Base-by-base conservation (phyloP, 306 rosid species). In the Crataegus laevigata region DNA sequence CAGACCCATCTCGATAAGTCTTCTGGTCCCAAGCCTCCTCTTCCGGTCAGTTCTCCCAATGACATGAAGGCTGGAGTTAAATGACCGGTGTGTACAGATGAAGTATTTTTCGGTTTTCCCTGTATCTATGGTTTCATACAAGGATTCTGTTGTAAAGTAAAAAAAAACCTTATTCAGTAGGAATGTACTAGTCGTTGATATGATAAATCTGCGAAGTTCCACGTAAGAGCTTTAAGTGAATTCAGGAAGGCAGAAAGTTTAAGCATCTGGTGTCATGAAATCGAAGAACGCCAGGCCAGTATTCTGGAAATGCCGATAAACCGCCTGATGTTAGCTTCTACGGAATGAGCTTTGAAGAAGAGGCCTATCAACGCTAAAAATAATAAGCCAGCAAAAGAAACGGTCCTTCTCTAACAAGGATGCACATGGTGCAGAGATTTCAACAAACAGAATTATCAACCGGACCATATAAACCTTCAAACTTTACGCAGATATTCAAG, bases 31-130 rank as follows among this genome's bases (percentile, higher is more conserved):
- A 89, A 82, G 25, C 84, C 92, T 74, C 80, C 92, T 4, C 78
- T 74, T 11, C 91, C 88, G 11, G 85, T 87, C 78, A 88, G 59
- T 80, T 87, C 93, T 57, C 72, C 77, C 4, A 77, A 86, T 77
- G 89, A 77, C 36, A 45, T 66, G 54, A 84, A 75, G 81, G 75
- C 66, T 55, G 80, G 71, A 58, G 67, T 77, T 36, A 77, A 65
- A 73, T 86, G 64, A 83, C 42, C 64, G 63, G 51, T 57, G 59
- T 43, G 69, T 66, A 73, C 59, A 71, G 75, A 45, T 43, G 69
- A 68, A 77, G 71, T 74, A 72, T 47, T 82, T 83, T 68, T 28
- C 68, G 13, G 4, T 65, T 69, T 69, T 63, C 43, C 50, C 8
- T 77, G 71, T 66, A 51, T 79, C 79, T 68, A 69, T 63, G 26